phyloP scores from a whole-genome alignment of 331 rosid genomes.

The Stylosanthes scabra region DNA sequence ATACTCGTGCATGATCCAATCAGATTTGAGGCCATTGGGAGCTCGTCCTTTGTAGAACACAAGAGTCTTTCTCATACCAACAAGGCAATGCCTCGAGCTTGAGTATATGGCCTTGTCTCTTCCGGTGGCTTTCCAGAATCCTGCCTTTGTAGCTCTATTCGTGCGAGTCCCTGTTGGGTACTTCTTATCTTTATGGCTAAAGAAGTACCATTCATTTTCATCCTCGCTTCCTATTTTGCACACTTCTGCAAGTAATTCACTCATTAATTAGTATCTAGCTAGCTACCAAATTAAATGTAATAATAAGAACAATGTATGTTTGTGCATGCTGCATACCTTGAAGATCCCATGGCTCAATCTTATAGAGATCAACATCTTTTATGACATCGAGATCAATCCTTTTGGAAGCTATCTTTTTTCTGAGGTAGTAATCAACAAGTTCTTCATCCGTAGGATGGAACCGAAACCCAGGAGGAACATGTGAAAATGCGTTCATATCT shows the following conservation, averaged over 20 bases:
- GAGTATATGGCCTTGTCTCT: slow-evolving; percentile 70
- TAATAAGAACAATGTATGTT: no score
- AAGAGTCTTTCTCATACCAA: slow-evolving; percentile 73
- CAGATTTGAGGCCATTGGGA: slow-evolving; percentile 73
- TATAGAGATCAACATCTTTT: slow-evolving; percentile 69
- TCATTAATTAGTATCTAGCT: no score
- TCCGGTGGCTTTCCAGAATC: slow-evolving; percentile 83
- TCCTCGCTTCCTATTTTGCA: slow-evolving; percentile 69
- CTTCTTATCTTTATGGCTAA: slow-evolving; percentile 78
- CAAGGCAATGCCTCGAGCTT: slow-evolving; percentile 42
- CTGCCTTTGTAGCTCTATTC: slow-evolving; percentile 75
- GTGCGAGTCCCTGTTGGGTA: slow-evolving; percentile 77
- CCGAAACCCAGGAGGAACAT: slow-evolving; percentile 78
- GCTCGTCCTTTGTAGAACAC: slow-evolving; percentile 77
- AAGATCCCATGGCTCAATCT: slow-evolving; percentile 82
- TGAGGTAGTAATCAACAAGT: slow-evolving; percentile 73
- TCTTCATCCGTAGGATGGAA: slow-evolving; percentile 85
- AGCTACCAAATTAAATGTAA: no score
- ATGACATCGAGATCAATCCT: slow-evolving; percentile 70
- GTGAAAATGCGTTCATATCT: slow-evolving; percentile 59
- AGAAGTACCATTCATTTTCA: slow-evolving; percentile 71
- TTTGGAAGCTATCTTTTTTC: slow-evolving; percentile 59
- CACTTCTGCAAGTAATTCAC: slow-evolving; percentile 43
- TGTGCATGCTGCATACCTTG: slow-evolving; percentile 56
- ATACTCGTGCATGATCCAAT: slow-evolving; percentile 81